Evolutionary conservation across 73 alveolate species (phyloP).

Genomic region (Paramecium caudatum): DNA sequence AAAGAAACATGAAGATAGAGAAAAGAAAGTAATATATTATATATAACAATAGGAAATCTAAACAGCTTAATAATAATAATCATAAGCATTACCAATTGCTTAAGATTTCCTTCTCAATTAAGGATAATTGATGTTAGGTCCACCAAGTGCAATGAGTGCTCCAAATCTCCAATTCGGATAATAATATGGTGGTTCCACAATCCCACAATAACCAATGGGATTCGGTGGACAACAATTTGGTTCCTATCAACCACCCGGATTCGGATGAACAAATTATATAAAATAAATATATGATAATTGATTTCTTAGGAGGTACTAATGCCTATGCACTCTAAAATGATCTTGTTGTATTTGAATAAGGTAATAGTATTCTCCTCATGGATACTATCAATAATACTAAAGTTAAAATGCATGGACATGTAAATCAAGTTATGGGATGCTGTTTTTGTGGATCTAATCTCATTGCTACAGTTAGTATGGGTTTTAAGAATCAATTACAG

Average conservation of each 20-base stretch:
- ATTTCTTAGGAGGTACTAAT: conserved; percentile 31
- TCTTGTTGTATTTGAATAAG: conserved; percentile 60
- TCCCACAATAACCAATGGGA: conserved; percentile 11
- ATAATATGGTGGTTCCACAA: neutral
- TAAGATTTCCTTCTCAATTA: conserved; percentile 30
- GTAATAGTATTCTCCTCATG: conserved; percentile 11
- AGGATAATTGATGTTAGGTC: conserved; percentile 34
- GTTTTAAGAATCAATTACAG: conserved; percentile 31
- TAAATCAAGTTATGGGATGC: neutral
- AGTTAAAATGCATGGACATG: conserved; percentile 55
- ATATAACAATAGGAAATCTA: conserved; percentile 7
- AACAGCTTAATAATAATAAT: conserved; percentile 14
- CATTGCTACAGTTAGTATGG: conserved; percentile 44
- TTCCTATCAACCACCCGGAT: conserved; percentile 8
- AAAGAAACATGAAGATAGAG: conserved; percentile 93
- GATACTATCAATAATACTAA: conserved; percentile 45
- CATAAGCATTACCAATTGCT: conserved; percentile 48
- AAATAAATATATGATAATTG: conserved; percentile 16
- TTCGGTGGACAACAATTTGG: conserved; percentile 45
- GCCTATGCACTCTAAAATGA: conserved; percentile 10
- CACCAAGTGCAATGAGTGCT: conserved; percentile 25
- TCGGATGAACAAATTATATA: conserved; percentile 6
- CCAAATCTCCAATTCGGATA: neutral
- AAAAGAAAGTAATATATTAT: conserved; percentile 86
- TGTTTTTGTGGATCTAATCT: conserved; percentile 25